phyloP scores from a whole-genome alignment of 208 protist species.

The Hexamita inflata region DNA sequence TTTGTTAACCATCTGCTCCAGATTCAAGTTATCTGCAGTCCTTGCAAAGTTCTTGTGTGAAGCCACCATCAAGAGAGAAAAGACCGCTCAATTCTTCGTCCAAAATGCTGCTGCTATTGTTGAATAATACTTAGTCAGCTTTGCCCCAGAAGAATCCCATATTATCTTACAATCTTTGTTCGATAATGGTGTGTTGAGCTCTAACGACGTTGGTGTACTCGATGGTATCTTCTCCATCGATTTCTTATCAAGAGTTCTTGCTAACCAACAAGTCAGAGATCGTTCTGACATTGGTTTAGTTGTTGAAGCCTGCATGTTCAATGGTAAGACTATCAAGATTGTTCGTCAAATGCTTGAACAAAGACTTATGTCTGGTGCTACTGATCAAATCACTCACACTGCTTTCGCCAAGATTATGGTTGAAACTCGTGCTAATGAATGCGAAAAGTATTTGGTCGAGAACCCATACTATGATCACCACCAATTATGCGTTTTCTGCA shows the following conservation, averaged over 20 bases:
- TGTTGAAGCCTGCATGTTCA: constrained; percentile 60
- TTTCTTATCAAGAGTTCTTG: background rate
- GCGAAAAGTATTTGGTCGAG: constrained; percentile 81
- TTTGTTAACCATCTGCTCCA: background rate
- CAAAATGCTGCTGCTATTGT: constrained; percentile 51
- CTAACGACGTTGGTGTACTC: constrained; percentile 81
- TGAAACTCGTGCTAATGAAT: constrained; percentile 71
- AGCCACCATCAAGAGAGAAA: background rate
- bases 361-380: constrained; percentile 71
- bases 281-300: constrained; percentile 48
- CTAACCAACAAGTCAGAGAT: background rate
- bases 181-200: constrained; percentile 83
- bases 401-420: constrained; percentile 97
- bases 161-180: constrained; percentile 88
- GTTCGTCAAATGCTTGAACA: constrained; percentile 91
- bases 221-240: constrained; percentile 60
- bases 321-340: constrained; percentile 78
- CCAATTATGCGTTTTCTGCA: constrained; percentile 91
- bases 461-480: constrained; percentile 85
- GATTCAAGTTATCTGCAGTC: background rate
- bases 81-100: background rate
- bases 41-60: constrained; percentile 2
- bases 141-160: constrained; percentile 84
- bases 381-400: constrained; percentile 83
- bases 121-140: constrained; percentile 74